Percentiles rank a stretch among this genome's conserved stretches.
Evolutionary conservation across 2,329 filamentous ascomycete species (phyloP).

Genomic region (Harringtonia lauricola): DNA sequence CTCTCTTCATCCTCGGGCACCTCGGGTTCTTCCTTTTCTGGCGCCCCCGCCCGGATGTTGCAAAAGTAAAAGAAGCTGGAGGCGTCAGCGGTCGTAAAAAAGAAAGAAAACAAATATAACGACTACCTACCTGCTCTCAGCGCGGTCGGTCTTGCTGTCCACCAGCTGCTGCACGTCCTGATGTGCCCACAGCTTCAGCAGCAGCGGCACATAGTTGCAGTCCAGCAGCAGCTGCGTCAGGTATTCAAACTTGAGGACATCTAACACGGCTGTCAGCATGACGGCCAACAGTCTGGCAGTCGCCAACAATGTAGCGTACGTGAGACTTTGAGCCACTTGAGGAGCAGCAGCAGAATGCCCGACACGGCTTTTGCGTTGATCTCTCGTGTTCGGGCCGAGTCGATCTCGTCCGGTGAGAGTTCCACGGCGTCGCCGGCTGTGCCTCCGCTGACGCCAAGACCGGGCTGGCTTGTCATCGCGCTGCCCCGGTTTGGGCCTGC

Average conservation of each 20-base stretch:
- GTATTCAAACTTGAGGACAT: constrained; percentile 93
- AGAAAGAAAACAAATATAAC: no score
- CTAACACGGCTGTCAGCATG: constrained; percentile 29
- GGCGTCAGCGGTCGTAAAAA: background rate
- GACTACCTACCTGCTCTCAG: constrained; percentile 66
- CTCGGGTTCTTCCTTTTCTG: constrained; percentile 16
- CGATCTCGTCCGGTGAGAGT: constrained; percentile 61
- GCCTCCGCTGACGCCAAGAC: no score
- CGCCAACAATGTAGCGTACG: constrained; percentile 47
- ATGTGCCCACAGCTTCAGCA: constrained; percentile 86
- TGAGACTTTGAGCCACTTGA: constrained; percentile 95
- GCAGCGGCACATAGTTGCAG: constrained; percentile 86
- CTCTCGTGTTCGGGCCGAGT: constrained; percentile 71
- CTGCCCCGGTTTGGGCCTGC: constrained; percentile 23
- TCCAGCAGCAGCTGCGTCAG: constrained; percentile 87
- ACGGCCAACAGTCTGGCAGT: background rate
- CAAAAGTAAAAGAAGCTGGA: constrained; percentile 88
- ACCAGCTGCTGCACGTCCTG: constrained; percentile 88
- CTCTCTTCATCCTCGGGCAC: constrained; percentile 29
- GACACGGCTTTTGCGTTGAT: constrained; percentile 86
- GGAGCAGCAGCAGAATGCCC: constrained; percentile 72
- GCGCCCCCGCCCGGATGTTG: constrained; percentile 42
- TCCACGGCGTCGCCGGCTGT: constrained; percentile 28
- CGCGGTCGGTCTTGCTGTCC: constrained; percentile 71
- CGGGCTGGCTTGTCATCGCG: background rate